These are phyloP conservation scores for Chernovozyma aurita DNA, from an alignment of 1,139 yeast genomes.

Conservation along the genomic window DNA sequence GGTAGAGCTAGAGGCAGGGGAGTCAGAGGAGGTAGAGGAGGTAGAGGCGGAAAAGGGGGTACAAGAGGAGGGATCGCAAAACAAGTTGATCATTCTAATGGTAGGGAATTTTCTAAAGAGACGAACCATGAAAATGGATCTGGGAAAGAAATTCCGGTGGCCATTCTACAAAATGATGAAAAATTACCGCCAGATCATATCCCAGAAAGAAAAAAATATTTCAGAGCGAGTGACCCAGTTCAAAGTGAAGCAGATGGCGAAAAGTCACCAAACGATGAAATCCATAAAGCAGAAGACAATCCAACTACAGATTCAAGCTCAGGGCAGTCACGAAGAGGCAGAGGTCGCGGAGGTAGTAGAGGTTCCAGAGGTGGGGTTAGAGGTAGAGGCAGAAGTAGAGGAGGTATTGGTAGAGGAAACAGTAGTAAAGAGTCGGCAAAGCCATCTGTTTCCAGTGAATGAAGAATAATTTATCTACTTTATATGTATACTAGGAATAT, in stretches of 20 bases:
- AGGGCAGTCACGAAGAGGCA: constrained; percentile 1
- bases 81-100: too few species aligned
- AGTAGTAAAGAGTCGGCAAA: background rate
- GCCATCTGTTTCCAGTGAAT: background rate
- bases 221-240: too few species aligned
- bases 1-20: constrained; percentile 16
- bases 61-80: too few species aligned
- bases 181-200: too few species aligned
- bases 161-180: too few species aligned
- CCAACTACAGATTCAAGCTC: background rate
- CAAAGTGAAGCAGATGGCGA: too few species aligned
- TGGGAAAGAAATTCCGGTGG: too few species aligned
- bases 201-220: too few species aligned
- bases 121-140: too few species aligned
- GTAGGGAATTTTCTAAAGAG: too few species aligned
- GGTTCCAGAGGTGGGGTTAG: constrained; percentile 6
- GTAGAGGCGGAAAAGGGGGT: constrained; percentile 10
- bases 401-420: constrained; percentile 6
- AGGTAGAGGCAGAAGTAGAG: constrained; percentile 10
- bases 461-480: background rate
- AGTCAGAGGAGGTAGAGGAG: constrained; percentile 19
- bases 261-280: too few species aligned
- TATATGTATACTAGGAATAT: background rate
- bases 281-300: too few species aligned
- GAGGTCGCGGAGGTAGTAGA: constrained; percentile 6